Evolutionary conservation across 805 yeast species (phyloP).

Genomic region (Isabelozyma rhagii): DNA sequence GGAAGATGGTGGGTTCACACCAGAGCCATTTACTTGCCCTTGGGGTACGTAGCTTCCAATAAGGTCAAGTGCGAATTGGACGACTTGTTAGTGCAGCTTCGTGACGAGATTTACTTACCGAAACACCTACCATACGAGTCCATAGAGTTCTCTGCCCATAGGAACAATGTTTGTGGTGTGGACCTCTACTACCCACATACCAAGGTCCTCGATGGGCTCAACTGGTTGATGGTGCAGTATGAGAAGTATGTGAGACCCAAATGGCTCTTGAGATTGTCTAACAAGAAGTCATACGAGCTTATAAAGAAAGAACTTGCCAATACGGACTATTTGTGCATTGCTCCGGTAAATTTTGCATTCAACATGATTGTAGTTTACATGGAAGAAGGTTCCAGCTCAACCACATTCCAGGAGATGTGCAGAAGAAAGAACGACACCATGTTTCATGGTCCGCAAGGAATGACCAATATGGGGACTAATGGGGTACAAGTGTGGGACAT

Average conservation of each 20-base stretch:
- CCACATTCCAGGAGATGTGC: conserved; percentile 51
- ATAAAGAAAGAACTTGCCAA: conserved; percentile 72
- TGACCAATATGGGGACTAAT: conserved; percentile 94
- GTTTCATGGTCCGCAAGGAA: conserved; percentile 86
- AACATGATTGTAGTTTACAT: conserved; percentile 66
- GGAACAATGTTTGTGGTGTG: conserved; percentile 86
- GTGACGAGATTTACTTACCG: conserved; percentile 70
- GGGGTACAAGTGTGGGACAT: conserved; percentile 98
- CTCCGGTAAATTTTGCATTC: conserved; percentile 90
- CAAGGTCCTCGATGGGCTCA: conserved; percentile 55
- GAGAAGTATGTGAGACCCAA: conserved; percentile 73
- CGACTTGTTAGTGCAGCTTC: conserved; percentile 60
- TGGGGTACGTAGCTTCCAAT: conserved; percentile 73
- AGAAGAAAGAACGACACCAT: conserved; percentile 70
- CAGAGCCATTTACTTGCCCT: conserved; percentile 82
- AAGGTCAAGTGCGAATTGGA: conserved; percentile 55
- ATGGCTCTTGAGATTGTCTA: conserved; percentile 58
- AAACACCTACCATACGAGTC: conserved; percentile 51
- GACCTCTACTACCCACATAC: conserved; percentile 96
- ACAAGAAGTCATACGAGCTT: conserved; percentile 54
- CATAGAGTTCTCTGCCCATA: conserved; percentile 66
- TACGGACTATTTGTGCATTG: conserved; percentile 81
- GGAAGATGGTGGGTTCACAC: conserved; percentile 99
- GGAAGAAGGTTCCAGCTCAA: conserved; percentile 70
- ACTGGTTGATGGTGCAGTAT: conserved; percentile 57